Evolutionary conservation across 116 monocot species (phyloP).

Genomic region (Posidonia oceanica): DNA sequence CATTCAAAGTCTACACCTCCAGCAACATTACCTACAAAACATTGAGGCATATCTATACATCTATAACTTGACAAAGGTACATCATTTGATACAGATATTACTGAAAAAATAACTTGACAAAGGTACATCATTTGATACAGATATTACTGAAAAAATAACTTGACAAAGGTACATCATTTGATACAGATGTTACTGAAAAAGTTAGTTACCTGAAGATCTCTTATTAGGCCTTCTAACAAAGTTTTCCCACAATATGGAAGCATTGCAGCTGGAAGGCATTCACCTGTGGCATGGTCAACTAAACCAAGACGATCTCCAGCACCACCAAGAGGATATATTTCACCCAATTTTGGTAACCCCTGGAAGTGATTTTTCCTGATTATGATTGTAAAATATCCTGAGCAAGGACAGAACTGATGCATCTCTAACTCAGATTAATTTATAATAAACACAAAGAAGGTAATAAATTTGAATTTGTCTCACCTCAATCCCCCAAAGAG

Average conservation of each 20-base stretch:
- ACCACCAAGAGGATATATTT: constrained; percentile 99
- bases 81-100: not conserved
- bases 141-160: not conserved
- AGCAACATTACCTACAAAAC: too few relatives aligned
- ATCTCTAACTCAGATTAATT: not conserved
- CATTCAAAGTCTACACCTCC: too few relatives aligned
- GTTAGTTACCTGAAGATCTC: constrained; percentile 81
- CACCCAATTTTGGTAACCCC: constrained; percentile 93
- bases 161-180: not conserved
- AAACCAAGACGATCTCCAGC: constrained; percentile 95
- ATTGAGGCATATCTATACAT: too few relatives aligned
- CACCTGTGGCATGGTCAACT: constrained; percentile 64
- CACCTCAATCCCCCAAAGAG: constrained; percentile 98
- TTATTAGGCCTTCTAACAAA: constrained; percentile 82
- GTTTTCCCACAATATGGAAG: constrained; percentile 85
- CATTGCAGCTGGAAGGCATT: constrained; percentile 94
- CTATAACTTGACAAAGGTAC: not conserved
- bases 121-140: not conserved
- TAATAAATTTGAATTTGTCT: not conserved
- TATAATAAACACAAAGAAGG: not conserved
- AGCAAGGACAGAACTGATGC: not conserved
- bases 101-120: not conserved
- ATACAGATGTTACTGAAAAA: not conserved
- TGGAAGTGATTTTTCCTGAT: constrained; percentile 19
- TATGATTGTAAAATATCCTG: constrained; percentile 13